Evolutionary conservation across 2,329 filamentous ascomycete species (phyloP), one percentile per base, ranked within the genome.

Genomic region (Pseudocercospora cruenta): DNA sequence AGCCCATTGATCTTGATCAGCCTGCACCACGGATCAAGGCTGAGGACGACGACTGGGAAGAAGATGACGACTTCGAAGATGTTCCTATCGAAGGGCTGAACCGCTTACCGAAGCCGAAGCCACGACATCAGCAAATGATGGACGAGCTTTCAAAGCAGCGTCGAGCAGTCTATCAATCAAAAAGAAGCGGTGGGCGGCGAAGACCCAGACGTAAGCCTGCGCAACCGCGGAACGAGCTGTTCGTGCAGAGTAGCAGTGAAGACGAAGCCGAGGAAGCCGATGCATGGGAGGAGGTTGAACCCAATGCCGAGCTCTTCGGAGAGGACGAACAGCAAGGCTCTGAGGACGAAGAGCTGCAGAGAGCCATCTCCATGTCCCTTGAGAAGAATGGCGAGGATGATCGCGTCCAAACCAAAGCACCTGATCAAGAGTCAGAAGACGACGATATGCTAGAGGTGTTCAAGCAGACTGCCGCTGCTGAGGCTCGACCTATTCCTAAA

Each of bases 31-130:
- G 77, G 10, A 73, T 76, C 10, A 82, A 84, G 1, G 84, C 86
- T 67, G 82, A 86, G 1, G 83, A 85, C 1, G 82, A 87, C 1
- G 70, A 71, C 5, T 83, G 87, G 2, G 83, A 88, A 3, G 87
- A 89, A 1, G 85, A 86, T 2, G 91, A 90, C 4, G 91, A 92
- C 9, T 97, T 97, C 73, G 94, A 97, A 76, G 94, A 97, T 78
- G 90, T 97, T 3, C 93, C 94, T 0, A 94, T 97, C 57, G 92
- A 95, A 77, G 94, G 94, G 0, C 75, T 97, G 12, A 97, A 97
- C 73, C 85, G 93, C 59, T 80, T 97, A 16, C 93, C 93, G 0
- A 94, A 90, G 71, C 75, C 82, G 36, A 79, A 79, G 58, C 78
- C 62, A 77, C 24, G 63, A 4, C 67, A 68, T 33, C 63, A 64